Conservation (phyloP, 208 protist species). For the Trypanosoma cruzi region DNA sequence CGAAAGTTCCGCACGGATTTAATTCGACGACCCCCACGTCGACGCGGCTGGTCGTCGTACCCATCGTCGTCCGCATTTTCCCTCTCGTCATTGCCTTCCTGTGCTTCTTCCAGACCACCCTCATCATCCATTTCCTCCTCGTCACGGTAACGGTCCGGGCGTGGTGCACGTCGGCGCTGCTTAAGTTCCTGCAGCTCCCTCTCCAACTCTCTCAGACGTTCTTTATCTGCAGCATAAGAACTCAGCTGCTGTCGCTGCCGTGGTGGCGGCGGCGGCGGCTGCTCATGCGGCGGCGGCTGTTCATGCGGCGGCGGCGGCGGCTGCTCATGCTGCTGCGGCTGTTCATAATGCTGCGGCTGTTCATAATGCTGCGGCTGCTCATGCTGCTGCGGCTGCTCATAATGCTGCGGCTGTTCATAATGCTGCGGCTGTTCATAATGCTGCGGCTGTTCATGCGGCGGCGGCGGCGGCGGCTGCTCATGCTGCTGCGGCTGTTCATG, state of each 20-base stretch:
- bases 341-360: no score
- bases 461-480: no score
- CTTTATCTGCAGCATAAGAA: neutral
- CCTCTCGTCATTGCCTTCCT: constrained; percentile 26
- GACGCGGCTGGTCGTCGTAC: constrained; percentile 14
- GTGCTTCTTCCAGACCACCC: constrained; percentile 19
- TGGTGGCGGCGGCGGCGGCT: no score
- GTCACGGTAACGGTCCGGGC: neutral
- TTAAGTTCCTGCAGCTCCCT: constrained; percentile 43
- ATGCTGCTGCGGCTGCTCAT: constrained; percentile 1
- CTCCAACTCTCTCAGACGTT: constrained; percentile 41
- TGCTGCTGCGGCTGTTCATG: no score
- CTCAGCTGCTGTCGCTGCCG: no score
- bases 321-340: neutral
- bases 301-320: constrained; percentile 16
- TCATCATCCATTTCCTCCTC: constrained; percentile 5
- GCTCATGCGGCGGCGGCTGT: constrained; percentile 10
- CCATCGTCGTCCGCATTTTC: no score
- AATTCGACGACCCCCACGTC: neutral
- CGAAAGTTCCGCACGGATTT: neutral
- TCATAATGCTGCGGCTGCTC: constrained; percentile 3
- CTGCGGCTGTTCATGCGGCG: no score
- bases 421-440: no score
- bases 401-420: no score
- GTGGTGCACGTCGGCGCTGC: constrained; percentile 16